A percentile compares a stretch with the other conserved stretches of the same genome.
These are phyloP conservation scores for Eucalyptus curtisii DNA, from an alignment of 345 rosid species.

Conservation along the genomic window DNA sequence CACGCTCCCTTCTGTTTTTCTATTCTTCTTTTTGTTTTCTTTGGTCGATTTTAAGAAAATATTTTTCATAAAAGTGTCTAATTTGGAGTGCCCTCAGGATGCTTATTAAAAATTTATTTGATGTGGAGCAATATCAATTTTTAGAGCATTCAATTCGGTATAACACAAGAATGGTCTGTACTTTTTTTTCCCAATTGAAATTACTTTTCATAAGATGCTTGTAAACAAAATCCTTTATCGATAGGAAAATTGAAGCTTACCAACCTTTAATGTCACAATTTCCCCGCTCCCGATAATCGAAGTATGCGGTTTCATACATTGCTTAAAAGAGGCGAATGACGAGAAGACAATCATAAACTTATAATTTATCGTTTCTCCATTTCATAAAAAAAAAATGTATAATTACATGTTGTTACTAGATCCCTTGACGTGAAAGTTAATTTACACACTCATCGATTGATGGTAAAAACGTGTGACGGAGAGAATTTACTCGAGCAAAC, in stretches of 20 bases:
- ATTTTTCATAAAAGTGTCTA: neutral
- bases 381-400: neutral
- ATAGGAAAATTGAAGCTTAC: neutral
- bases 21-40: neutral
- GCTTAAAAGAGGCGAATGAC: accelerated
- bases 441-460: neutral
- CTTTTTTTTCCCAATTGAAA: neutral
- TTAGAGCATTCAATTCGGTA: neutral
- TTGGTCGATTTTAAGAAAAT: neutral
- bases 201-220: neutral
- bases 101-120: neutral
- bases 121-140: neutral
- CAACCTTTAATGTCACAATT: accelerated
- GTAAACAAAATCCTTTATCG: neutral
- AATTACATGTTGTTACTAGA: neutral
- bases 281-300: accelerated
- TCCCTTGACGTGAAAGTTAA: neutral
- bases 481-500: neutral
- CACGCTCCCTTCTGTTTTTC: neutral
- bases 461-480: accelerated
- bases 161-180: neutral
- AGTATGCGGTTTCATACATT: accelerated
- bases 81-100: neutral
- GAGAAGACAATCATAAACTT: neutral
- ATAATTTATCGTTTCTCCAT: neutral